Conservation (phyloP, 2,329 filamentous ascomycete genomes). For the Elsinoe necatrix region DNA sequence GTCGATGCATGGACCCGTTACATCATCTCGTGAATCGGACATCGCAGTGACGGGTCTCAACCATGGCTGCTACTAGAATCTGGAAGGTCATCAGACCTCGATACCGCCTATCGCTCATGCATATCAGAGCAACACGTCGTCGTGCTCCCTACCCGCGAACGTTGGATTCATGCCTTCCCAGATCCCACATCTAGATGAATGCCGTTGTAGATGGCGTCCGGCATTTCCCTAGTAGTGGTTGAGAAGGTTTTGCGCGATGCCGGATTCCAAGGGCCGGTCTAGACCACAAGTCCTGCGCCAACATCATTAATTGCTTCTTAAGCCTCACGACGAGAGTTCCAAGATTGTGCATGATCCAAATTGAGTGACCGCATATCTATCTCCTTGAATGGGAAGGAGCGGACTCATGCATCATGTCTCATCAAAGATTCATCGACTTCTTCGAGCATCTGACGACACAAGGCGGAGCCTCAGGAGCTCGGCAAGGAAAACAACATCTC, state of each 20-base stretch:
- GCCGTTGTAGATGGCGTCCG: slow-evolving; percentile 9
- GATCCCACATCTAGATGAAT: slow-evolving; percentile 6
- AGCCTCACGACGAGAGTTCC: neutral
- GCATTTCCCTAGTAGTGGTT: neutral
- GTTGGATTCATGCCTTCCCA: neutral
- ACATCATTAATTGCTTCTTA: neutral
- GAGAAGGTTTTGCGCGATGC: neutral
- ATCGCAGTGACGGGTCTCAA: neutral
- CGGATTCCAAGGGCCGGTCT: neutral
- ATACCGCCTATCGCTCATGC: neutral
- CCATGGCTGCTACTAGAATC: slow-evolving; percentile 2
- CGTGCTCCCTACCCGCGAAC: neutral
- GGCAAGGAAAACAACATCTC: neutral
- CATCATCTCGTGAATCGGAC: slow-evolving; percentile 12
- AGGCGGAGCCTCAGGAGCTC: slow-evolving; percentile 7
- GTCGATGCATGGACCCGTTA: neutral
- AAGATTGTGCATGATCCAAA: slow-evolving; percentile 7
- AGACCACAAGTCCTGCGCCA: neutral
- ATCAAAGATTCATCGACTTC: neutral
- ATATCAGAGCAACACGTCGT: neutral
- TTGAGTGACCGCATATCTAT: slow-evolving; percentile 2
- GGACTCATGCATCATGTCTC: slow-evolving; percentile 1
- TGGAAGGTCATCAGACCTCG: neutral
- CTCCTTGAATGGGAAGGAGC: neutral
- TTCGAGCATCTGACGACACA: slow-evolving; percentile 1